These are phyloP conservation scores for Hypomontagnella monticulosa DNA, from an alignment of 495 filamentous ascomycete genomes.

Conservation along the genomic window DNA sequence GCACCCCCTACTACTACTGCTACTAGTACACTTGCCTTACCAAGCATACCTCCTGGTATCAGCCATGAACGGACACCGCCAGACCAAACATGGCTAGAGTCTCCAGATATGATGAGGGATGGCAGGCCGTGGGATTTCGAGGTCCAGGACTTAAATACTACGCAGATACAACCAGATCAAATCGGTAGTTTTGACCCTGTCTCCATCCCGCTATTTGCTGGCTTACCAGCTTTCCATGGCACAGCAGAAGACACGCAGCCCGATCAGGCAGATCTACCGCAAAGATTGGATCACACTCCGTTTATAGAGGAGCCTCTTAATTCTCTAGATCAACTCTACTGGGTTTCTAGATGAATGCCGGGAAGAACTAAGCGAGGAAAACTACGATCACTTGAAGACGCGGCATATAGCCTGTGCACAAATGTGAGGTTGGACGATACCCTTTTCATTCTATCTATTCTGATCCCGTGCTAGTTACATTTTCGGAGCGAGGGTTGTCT, in stretches of 20 bases:
- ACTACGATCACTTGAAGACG: constrained; percentile 12
- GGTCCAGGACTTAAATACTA: constrained; percentile 12
- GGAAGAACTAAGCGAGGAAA: constrained; percentile 8
- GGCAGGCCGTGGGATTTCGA: constrained; percentile 9
- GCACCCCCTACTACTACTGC: constrained; percentile 6
- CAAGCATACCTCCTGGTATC: constrained; percentile 10
- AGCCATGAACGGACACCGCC: constrained; percentile 6
- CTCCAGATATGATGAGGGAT: constrained; percentile 9
- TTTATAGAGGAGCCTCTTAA: constrained; percentile 1
- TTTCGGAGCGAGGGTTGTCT: constrained; percentile 1
- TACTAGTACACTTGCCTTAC: neutral
- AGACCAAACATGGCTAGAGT: constrained; percentile 18
- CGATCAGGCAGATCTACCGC: constrained; percentile 10
- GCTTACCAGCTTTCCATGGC: constrained; percentile 5
- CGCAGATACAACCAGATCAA: constrained; percentile 12
- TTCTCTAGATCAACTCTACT: constrained; percentile 12
- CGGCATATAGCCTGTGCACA: constrained; percentile 3
- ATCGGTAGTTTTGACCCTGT: constrained; percentile 4
- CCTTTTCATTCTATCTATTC: constrained; percentile 18
- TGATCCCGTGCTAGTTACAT: neutral
- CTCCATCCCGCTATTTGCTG: constrained; percentile 10
- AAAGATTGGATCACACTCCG: constrained; percentile 9
- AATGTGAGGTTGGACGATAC: constrained; percentile 16
- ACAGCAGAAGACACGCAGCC: constrained; percentile 7
- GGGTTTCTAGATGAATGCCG: constrained; percentile 1